Evolutionary conservation across 352 stramenopile genomes (phyloP).

Genomic region (Nothophytophthora sp.): DNA sequence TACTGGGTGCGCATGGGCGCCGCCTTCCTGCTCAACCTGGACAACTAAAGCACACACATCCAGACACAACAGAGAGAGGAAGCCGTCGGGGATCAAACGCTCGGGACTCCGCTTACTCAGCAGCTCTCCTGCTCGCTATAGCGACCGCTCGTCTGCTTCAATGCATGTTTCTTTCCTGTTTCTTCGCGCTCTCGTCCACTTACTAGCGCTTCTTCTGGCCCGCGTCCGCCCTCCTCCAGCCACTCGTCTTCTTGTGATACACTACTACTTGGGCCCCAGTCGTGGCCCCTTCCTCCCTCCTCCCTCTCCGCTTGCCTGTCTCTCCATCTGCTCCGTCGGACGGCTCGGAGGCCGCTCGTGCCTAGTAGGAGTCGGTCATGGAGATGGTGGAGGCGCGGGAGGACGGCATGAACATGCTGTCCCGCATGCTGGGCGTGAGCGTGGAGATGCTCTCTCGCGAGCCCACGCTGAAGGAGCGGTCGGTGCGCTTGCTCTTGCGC

Average conservation of each 20-base stretch:
- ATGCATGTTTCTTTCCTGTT: too few relatives aligned
- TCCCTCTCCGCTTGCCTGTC: constrained; percentile 2
- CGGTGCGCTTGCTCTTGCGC: constrained; percentile 78
- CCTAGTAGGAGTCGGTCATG: constrained; percentile 50
- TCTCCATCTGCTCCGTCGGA: constrained; percentile 2
- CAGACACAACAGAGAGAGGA: constrained; percentile 9
- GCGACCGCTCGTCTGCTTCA: too few relatives aligned
- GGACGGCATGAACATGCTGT: constrained; percentile 72
- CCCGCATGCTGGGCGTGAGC: constrained; percentile 68
- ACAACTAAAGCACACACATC: constrained; percentile 39
- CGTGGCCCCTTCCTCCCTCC: not conserved
- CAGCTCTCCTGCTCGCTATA: too few relatives aligned
- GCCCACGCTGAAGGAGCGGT: constrained; percentile 64
- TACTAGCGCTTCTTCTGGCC: not conserved
- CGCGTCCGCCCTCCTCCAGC: constrained; percentile 3
- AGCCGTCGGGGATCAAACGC: too few relatives aligned
- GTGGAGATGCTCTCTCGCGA: constrained; percentile 82
- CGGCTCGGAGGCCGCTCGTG: not conserved
- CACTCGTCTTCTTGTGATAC: constrained; percentile 30
- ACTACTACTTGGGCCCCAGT: constrained; percentile 28
- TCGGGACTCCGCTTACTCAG: too few relatives aligned
- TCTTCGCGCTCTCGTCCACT: too few relatives aligned
- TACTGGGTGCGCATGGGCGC: constrained; percentile 94
- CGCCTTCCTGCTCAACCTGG: constrained; percentile 93
- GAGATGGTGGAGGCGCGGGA: constrained; percentile 74